phyloP scores from a whole-genome alignment of 257 asterid genomes.

The Verbena officinalis region DNA sequence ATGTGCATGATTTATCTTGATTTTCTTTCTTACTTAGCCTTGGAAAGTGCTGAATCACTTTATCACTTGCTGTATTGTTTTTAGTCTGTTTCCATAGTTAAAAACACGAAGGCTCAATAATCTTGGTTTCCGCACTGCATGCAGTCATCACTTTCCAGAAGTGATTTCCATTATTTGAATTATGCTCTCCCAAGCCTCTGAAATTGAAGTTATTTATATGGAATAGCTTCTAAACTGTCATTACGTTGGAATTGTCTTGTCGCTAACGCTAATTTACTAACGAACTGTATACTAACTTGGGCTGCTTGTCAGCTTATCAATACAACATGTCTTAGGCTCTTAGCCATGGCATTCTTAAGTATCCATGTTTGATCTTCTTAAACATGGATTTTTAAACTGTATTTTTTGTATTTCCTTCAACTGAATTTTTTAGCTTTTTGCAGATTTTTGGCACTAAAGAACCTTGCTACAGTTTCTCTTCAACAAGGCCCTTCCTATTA shows the following conservation, averaged over 20 bases:
- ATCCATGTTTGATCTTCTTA: not conserved
- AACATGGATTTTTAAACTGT: not conserved
- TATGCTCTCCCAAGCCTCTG: constrained; percentile 6
- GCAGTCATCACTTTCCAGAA: not conserved
- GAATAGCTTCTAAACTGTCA: constrained; percentile 13
- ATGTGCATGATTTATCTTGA: constrained; percentile 7
- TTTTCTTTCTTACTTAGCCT: constrained; percentile 8
- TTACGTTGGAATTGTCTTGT: constrained; percentile 11
- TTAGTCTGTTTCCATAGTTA: not conserved
- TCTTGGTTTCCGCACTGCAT: not conserved
- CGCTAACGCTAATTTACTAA: not conserved
- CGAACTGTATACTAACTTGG: not conserved
- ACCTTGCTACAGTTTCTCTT: constrained; percentile 87
- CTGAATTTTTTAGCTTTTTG: constrained; percentile 35
- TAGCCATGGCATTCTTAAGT: too few relatives aligned
- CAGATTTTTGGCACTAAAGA: constrained; percentile 94
- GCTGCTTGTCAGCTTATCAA: not conserved
- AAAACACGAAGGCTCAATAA: not conserved
- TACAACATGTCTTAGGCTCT: too few relatives aligned
- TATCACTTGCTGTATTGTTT: not conserved
- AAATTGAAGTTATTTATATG: constrained; percentile 4
- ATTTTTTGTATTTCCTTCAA: not conserved
- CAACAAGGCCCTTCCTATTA: constrained; percentile 69
- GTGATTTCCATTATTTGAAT: constrained; percentile 1
- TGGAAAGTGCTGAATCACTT: not conserved